These are phyloP conservation scores for Lathyrus aphaca DNA, from an alignment of 306 rosid genomes.

Conservation along the genomic window DNA sequence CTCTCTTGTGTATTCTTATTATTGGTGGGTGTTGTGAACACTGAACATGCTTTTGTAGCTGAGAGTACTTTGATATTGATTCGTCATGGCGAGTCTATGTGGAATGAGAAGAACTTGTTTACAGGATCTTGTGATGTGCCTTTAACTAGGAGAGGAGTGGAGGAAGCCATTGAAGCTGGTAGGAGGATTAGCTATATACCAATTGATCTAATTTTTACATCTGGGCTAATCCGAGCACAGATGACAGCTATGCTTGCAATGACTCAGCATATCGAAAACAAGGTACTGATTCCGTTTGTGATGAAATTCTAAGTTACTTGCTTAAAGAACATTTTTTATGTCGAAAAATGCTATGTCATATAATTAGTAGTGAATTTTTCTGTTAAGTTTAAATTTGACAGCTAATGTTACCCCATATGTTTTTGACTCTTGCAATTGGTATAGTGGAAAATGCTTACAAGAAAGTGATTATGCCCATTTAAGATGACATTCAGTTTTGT, in stretches of 20 bases:
- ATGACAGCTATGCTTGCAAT: constrained; percentile 99
- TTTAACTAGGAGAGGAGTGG: constrained; percentile 84
- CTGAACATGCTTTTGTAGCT: constrained; percentile 41
- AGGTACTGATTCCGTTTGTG: constrained; percentile 50
- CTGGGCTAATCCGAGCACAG: constrained; percentile 84
- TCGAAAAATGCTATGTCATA: not conserved
- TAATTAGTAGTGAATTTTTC: not conserved
- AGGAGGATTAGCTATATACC: constrained; percentile 92
- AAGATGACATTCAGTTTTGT: constrained; percentile 1
- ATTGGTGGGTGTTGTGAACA: constrained; percentile 7
- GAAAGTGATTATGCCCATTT: constrained; percentile 18
- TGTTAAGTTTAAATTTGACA: constrained; percentile 14
- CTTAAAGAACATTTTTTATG: constrained; percentile 6
- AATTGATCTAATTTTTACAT: constrained; percentile 77
- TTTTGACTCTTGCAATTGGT: constrained; percentile 11
- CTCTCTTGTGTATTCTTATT: not conserved
- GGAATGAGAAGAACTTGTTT: constrained; percentile 95
- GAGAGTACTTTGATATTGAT: constrained; percentile 84
- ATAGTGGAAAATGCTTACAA: not conserved
- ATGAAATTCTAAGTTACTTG: not conserved
- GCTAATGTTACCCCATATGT: not conserved
- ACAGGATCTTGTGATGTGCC: constrained; percentile 98
- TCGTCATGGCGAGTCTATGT: constrained; percentile 91
- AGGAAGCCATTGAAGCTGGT: constrained; percentile 96
- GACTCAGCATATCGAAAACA: constrained; percentile 82